Percentiles rank a stretch among this genome's conserved stretches.
phyloP scores from a whole-genome alignment of 768 basidiomycete species.

The Cystobasidium onofrii region DNA sequence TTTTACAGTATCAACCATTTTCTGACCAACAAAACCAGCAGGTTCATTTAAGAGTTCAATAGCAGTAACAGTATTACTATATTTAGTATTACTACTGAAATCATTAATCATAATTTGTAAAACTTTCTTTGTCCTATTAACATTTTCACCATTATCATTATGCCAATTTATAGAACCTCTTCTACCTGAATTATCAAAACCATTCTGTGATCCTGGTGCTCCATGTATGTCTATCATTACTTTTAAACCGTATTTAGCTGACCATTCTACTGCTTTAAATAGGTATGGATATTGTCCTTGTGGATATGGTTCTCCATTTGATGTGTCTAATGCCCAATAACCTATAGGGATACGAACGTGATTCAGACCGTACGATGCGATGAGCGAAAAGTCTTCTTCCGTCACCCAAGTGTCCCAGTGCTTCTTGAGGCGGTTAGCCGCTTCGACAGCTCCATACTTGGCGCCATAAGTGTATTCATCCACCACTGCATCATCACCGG shows the following conservation, averaged over 20 bases:
- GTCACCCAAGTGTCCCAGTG: slow-evolving; percentile 35
- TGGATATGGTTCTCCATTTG: slow-evolving; percentile 13
- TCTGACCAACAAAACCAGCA: slow-evolving; percentile 27
- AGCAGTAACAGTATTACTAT: slow-evolving; percentile 25
- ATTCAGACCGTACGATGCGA: slow-evolving; percentile 17
- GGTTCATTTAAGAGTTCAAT: slow-evolving; percentile 34
- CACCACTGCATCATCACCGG: slow-evolving; percentile 55
- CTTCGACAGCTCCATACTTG: slow-evolving; percentile 11
- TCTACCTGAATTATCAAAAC: slow-evolving; percentile 34
- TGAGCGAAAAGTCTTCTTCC: slow-evolving; percentile 16
- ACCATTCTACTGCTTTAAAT: slow-evolving; percentile 26
- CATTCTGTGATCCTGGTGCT: slow-evolving; percentile 32
- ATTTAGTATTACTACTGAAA: slow-evolving; percentile 26
- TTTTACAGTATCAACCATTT: slow-evolving; percentile 10
- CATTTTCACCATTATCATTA: slow-evolving; percentile 19
- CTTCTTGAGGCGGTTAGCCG: neutral
- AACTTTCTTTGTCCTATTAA: slow-evolving; percentile 29
- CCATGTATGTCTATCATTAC: slow-evolving; percentile 30
- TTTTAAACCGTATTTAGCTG: slow-evolving; percentile 25
- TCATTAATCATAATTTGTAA: slow-evolving; percentile 28
- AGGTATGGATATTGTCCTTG: slow-evolving; percentile 22
- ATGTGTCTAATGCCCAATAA: slow-evolving; percentile 21
- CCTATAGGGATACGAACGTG: slow-evolving; percentile 30
- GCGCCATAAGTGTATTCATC: slow-evolving; percentile 55
- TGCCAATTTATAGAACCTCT: slow-evolving; percentile 25